Base-by-base conservation (phyloP, 495 filamentous ascomycete genomes). In the Astrothelium subdiscretum region DNA sequence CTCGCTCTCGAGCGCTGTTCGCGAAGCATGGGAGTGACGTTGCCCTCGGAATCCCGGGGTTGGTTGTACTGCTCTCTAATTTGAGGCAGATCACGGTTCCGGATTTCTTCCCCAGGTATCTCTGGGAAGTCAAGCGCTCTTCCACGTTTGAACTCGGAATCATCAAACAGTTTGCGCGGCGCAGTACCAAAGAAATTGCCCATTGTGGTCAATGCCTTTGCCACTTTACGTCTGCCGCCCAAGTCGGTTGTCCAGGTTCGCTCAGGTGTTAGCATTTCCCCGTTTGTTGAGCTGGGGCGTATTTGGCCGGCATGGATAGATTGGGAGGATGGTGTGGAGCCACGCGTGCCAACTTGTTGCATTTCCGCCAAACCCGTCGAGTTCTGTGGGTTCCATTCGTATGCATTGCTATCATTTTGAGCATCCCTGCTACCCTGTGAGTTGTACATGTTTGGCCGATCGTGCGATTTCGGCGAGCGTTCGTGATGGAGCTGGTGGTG, bases 51-150 rank as follows among this genome's bases (percentile, higher is more conserved):
- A 70, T 70, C 27, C 31, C 64, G 31, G 70, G 64, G 62, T 59
- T 18, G 59, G 67, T 74, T 78, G 61, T 77, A 81, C n/a, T 62
- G 64, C 51, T 73, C 68, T 51, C 70, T 65, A n/a, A 81, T 71
- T 2, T 72, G 62, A 6, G 64, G n/a, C 2, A 82, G 69, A 15
- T 67, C 58, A 0, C 57, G 32, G 51, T 81, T 82, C 48, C 79
- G 73, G 18, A 73, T 62, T 18, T 65, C 66, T 59, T 84, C 81
- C 4, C 78, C 81, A 1, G 80, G 80, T 3, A 81, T 72, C 62
- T 77, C 72, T 2, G 81, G 80, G 59, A 78, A 84, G 35, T 74
- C 73, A 5, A 70, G 59, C n/a, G 76, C 75, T 40, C 70, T 69
- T 10, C 75, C 73, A 0, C 64, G 71, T 8, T 75, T 72, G 62